A percentile compares a stretch with the other conserved stretches of the same genome.
Evolutionary conservation across 2,329 filamentous ascomycete species (phyloP).

Genomic region (Trichoderma atrobrunneum): DNA sequence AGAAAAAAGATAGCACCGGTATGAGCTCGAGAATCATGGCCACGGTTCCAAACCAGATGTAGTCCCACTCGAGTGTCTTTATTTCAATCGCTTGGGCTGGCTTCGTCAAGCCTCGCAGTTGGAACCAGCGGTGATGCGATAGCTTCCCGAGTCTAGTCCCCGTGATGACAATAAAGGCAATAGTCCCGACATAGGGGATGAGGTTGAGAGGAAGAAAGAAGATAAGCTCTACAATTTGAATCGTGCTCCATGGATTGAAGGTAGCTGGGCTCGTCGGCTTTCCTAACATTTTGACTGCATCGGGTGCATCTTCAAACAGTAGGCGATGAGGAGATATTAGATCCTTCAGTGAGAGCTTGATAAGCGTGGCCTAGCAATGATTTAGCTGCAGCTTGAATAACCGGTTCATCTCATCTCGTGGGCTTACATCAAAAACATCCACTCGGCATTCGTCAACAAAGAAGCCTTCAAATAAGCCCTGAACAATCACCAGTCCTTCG

Average conservation of each 20-base stretch:
- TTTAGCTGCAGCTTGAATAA: not conserved
- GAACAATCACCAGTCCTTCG: slow-evolving; percentile 69
- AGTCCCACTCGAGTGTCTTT: slow-evolving; percentile 68
- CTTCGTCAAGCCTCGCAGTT: slow-evolving; percentile 70
- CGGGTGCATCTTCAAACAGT: slow-evolving; percentile 63
- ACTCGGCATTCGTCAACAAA: slow-evolving; percentile 77
- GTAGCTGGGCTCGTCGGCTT: slow-evolving; percentile 73
- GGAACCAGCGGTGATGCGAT: slow-evolving; percentile 87
- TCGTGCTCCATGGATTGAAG: slow-evolving; percentile 84
- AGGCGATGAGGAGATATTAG: slow-evolving; percentile 66
- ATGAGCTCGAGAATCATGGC: slow-evolving; percentile 84
- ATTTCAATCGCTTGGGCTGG: slow-evolving; percentile 71
- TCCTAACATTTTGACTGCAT: slow-evolving; percentile 75
- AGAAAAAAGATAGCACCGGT: slow-evolving; percentile 89
- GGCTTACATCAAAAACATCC: slow-evolving; percentile 75
- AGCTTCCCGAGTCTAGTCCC: slow-evolving; percentile 85
- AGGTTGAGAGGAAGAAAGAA: slow-evolving; percentile 80
- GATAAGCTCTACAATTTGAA: slow-evolving; percentile 86
- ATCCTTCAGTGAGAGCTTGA: slow-evolving; percentile 68
- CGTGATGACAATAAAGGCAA: slow-evolving; percentile 82
- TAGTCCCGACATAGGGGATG: slow-evolving; percentile 77
- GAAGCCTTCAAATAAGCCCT: slow-evolving; percentile 71
- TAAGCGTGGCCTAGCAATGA: slow-evolving; percentile 58
- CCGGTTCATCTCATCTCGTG: not conserved
- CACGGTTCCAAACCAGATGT: slow-evolving; percentile 88